Percentiles rank a stretch among this genome's conserved stretches.
These are phyloP conservation scores for Cyberlindnera americana DNA, from an alignment of 805 yeast species.

Conservation along the genomic window DNA sequence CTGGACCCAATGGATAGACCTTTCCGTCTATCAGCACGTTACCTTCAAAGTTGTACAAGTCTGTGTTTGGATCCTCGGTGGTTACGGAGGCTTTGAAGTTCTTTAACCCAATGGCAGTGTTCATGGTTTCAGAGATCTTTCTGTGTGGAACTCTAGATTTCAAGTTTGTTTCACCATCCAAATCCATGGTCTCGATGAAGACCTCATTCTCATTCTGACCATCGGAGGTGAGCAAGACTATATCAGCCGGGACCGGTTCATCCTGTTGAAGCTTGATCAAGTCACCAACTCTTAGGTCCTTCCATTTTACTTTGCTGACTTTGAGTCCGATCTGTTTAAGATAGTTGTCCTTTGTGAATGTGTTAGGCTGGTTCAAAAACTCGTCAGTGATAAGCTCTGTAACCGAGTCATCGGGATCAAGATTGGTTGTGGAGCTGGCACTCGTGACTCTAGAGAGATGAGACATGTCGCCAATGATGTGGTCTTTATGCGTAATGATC, in stretches of 20 bases:
- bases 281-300: constrained; percentile 82
- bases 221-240: constrained; percentile 65
- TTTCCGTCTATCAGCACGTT: constrained; percentile 41
- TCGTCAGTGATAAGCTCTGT: constrained; percentile 7
- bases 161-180: constrained; percentile 95
- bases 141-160: constrained; percentile 69
- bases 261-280: constrained; percentile 66
- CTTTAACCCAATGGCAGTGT: constrained; percentile 47
- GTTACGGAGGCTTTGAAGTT: constrained; percentile 51
- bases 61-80: constrained; percentile 88
- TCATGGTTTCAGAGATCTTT: constrained; percentile 51
- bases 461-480: not conserved
- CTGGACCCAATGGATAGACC: constrained; percentile 64
- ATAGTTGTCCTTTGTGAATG: constrained; percentile 30
- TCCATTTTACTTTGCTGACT: constrained; percentile 51
- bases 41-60: constrained; percentile 90
- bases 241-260: constrained; percentile 95
- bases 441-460: constrained; percentile 7
- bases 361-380: constrained; percentile 19
- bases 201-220: constrained; percentile 55
- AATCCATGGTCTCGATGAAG: constrained; percentile 92
- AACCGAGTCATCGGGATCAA: constrained; percentile 8
- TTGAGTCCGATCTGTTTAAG: constrained; percentile 22
- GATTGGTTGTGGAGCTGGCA: constrained; percentile 16
- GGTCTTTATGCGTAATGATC: constrained; percentile 35